Percentiles rank a stretch among this genome's conserved stretches.
phyloP scores from a whole-genome alignment of 257 asterid species.

The Ajuga chamaepitys region DNA sequence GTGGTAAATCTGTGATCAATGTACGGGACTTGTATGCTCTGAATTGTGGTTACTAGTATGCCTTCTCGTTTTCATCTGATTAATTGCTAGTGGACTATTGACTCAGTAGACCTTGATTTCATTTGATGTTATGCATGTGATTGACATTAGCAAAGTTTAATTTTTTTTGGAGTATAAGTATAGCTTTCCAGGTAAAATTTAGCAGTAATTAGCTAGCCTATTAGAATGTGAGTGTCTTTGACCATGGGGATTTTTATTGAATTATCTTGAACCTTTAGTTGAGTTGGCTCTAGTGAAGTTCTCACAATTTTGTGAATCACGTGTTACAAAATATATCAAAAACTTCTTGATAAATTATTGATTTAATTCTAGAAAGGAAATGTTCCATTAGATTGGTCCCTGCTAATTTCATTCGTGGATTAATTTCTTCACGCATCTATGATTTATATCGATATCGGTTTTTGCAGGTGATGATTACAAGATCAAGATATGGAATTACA shows the following conservation, averaged over 20 bases:
- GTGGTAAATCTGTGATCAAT: not conserved
- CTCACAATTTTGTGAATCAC: not conserved
- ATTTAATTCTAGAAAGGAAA: not conserved
- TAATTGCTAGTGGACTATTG: too few species aligned
- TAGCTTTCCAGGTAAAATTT: not conserved
- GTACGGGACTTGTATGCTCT: not conserved
- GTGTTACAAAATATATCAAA: not conserved
- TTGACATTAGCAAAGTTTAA: not conserved
- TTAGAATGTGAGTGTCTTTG: not conserved
- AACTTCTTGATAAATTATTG: not conserved
- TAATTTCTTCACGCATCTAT: not conserved
- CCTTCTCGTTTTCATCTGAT: too few species aligned
- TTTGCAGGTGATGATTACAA: constrained; percentile 96
- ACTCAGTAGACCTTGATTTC: too few species aligned
- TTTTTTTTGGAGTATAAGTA: not conserved
- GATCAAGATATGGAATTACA: constrained; percentile 96
- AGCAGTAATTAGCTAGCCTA: not conserved
- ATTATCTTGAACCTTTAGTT: not conserved
- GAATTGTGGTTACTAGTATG: not conserved
- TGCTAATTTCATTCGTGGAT: not conserved
- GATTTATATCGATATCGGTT: not conserved
- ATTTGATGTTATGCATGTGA: not conserved
- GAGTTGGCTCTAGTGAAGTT: not conserved
- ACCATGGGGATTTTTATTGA: not conserved
- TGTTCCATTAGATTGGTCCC: not conserved